A percentile compares a stretch with the other conserved stretches of the same genome.
phyloP scores from a whole-genome alignment of 2,329 filamentous ascomycete genomes.

The Exutisphaerella laricina region DNA sequence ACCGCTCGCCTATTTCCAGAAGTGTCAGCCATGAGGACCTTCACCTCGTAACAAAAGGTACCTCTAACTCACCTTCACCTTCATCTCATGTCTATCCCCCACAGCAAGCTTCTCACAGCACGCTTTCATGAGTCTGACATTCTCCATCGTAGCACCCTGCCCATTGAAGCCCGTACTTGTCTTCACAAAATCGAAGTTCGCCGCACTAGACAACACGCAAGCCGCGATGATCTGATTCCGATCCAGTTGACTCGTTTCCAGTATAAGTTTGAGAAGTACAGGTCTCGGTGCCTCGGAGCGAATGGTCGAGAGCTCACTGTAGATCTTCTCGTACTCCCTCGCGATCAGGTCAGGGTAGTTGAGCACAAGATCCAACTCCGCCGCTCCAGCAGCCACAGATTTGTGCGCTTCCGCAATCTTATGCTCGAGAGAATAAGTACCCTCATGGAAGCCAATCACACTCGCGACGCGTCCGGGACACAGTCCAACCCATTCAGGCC shows the following conservation, averaged over 20 bases:
- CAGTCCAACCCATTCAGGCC: slow-evolving; percentile 47
- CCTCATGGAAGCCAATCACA: slow-evolving; percentile 57
- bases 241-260: slow-evolving; percentile 52
- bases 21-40: no score
- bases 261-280: slow-evolving; percentile 50
- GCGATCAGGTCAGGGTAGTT: slow-evolving; percentile 46
- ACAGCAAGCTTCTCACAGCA: slow-evolving; percentile 40
- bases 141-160: slow-evolving; percentile 47
- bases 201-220: slow-evolving; percentile 47
- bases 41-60: no score
- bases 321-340: slow-evolving; percentile 44
- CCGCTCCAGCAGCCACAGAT: slow-evolving; percentile 47
- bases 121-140: slow-evolving; percentile 51
- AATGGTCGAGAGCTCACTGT: slow-evolving; percentile 49
- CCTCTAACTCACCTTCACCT: no score
- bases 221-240: slow-evolving; percentile 49
- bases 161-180: slow-evolving; percentile 57
- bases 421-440: slow-evolving; percentile 46
- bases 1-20: no score
- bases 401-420: slow-evolving; percentile 49
- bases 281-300: slow-evolving; percentile 42
- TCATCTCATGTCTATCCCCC: slow-evolving; percentile 16
- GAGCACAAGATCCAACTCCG: slow-evolving; percentile 56
- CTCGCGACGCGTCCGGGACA: slow-evolving; percentile 50
- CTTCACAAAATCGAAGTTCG: slow-evolving; percentile 55